A percentile compares a stretch with the other conserved stretches of the same genome.
phyloP scores from a whole-genome alignment of 805 yeast genomes.

The Isabelozyma gotoi region DNA sequence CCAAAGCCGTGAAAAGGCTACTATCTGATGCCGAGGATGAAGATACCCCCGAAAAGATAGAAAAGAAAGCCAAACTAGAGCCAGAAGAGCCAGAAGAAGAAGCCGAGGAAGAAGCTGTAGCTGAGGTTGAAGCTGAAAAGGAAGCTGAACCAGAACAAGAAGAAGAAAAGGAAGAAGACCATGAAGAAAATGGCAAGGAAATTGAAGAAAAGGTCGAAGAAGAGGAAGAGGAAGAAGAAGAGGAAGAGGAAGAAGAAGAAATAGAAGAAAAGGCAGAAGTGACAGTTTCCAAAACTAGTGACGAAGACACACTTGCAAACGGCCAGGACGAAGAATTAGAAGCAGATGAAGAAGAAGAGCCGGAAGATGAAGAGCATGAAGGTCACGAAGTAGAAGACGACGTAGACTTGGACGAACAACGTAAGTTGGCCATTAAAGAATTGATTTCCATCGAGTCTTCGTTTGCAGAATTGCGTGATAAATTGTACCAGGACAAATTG shows the following conservation, averaged over 20 bases:
- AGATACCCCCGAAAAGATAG: constrained; percentile 2
- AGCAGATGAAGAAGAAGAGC: constrained; percentile 12
- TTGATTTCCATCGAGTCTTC: constrained; percentile 80
- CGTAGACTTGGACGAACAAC: constrained; percentile 34
- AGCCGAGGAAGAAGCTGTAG: constrained; percentile 2
- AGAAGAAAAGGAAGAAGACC: constrained; percentile 12
- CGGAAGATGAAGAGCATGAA: constrained; percentile 9
- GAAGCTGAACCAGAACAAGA: constrained; percentile 11
- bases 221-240: constrained; percentile 11
- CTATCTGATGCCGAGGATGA: constrained; percentile 8
- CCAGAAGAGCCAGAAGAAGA: constrained; percentile 3
- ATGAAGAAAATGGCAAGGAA: constrained; percentile 13
- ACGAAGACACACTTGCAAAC: not conserved
- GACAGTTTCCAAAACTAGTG: constrained; percentile 9
- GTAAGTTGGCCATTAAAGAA: constrained; percentile 67
- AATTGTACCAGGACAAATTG: constrained; percentile 80
- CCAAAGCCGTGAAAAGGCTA: not conserved
- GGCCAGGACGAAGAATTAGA: constrained; percentile 12
- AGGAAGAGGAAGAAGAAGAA: constrained; percentile 8
- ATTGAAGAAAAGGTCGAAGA: constrained; percentile 13
- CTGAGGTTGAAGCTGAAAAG: constrained; percentile 14
- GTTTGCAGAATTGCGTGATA: constrained; percentile 84
- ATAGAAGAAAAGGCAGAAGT: constrained; percentile 17
- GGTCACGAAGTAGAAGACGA: constrained; percentile 13
- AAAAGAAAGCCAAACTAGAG: not conserved